phyloP scores from a whole-genome alignment of 2,329 filamentous ascomycete genomes.

The Aciculosporium take region DNA sequence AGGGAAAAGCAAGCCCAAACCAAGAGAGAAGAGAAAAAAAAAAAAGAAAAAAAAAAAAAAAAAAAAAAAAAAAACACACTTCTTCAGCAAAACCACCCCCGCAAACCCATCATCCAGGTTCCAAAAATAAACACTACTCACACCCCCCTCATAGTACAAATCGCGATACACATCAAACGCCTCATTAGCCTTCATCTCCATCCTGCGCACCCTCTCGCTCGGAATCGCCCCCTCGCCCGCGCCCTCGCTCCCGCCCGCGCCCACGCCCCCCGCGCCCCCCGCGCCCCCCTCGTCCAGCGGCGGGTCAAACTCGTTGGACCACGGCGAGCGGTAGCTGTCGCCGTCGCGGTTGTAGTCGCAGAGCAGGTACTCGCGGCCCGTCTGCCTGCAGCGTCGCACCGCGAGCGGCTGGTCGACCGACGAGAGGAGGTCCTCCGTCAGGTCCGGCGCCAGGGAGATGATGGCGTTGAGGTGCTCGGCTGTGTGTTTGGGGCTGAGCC shows the following conservation, averaged over 20 bases:
- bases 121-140: slow-evolving; percentile 96
- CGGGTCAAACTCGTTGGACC: slow-evolving; percentile 97
- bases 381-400: slow-evolving; percentile 71
- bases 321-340: slow-evolving; percentile 94
- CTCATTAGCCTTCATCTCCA: slow-evolving; percentile 89
- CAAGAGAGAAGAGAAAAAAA: not conserved
- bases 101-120: slow-evolving; percentile 96
- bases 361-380: slow-evolving; percentile 87
- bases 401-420: slow-evolving; percentile 93
- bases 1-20: not conserved
- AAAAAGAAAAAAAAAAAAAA: not conserved
- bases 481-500: slow-evolving; percentile 89
- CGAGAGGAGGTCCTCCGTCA: slow-evolving; percentile 94
- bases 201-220: slow-evolving; percentile 78
- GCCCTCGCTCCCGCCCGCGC: slow-evolving; percentile 40
- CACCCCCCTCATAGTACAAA: slow-evolving; percentile 91
- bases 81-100: slow-evolving; percentile 90
- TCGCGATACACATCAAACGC: slow-evolving; percentile 95
- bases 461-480: slow-evolving; percentile 77
- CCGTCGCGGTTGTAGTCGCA: slow-evolving; percentile 99
- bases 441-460: slow-evolving; percentile 73
- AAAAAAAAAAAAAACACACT: slow-evolving; percentile 41
- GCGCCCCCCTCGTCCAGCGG: slow-evolving; percentile 54
- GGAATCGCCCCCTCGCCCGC: slow-evolving; percentile 72
- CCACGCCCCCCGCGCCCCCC: slow-evolving; percentile 38